A percentile compares a stretch with the other conserved stretches of the same genome.
Evolutionary conservation across 305 asterid genomes (phyloP).

Genomic region (Rubia balearica): DNA sequence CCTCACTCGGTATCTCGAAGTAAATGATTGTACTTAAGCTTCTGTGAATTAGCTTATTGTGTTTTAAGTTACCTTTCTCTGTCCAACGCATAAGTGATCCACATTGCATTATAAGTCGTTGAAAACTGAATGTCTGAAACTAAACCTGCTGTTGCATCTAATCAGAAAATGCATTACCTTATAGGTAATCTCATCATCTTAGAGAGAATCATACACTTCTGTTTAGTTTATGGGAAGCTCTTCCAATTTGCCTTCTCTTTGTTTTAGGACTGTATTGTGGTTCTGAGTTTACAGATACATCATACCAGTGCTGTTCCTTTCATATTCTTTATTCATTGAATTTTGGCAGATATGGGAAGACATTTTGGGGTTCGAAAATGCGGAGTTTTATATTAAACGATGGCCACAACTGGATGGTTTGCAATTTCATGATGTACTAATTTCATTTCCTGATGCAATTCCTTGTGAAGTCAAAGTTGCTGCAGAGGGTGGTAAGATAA

Average conservation of each 20-base stretch:
- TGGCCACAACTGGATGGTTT: conserved; percentile 85
- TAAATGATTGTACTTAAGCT: background rate
- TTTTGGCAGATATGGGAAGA: conserved; percentile 94
- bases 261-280: conserved; percentile 8
- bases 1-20: background rate
- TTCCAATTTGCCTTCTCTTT: conserved; percentile 11
- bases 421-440: conserved; percentile 63
- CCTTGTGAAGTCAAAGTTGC: conserved; percentile 93
- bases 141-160: background rate
- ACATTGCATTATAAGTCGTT: background rate
- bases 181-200: background rate
- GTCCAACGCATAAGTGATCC: background rate
- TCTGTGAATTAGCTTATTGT: background rate
- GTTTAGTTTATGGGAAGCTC: background rate
- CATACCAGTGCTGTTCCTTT: conserved; percentile 7
- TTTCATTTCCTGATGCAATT: conserved; percentile 87
- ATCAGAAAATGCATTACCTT: conserved; percentile 2
- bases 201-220: background rate
- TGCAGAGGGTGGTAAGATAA: conserved; percentile 79
- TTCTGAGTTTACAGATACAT: background rate
- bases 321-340: conserved; percentile 10
- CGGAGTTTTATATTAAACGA: conserved; percentile 87
- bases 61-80: background rate
- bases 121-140: too few relatives aligned
- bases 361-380: conserved; percentile 96